Conservation (phyloP, 2,329 filamentous ascomycete species). For the Lasiodiplodia sp. region DNA sequence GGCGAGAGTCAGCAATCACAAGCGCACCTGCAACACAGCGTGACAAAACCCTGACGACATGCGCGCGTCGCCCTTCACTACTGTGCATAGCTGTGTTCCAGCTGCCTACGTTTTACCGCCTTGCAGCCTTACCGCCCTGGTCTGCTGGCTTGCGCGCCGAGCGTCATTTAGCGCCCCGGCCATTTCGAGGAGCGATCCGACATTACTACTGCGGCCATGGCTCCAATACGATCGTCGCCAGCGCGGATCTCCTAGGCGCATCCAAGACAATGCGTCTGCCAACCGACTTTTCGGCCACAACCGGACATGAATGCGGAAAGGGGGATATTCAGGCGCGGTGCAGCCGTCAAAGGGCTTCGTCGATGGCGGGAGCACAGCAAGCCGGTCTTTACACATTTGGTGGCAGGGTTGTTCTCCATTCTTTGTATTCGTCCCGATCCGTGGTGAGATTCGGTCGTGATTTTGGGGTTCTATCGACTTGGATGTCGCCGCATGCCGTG, state of each 20-base stretch:
- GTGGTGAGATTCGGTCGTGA: slow-evolving; percentile 30
- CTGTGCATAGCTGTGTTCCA: not conserved
- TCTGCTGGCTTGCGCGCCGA: not conserved
- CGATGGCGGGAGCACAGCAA: slow-evolving; percentile 17
- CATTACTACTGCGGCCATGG: slow-evolving; percentile 24
- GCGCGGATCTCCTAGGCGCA: slow-evolving; percentile 21
- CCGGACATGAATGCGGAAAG: slow-evolving; percentile 14
- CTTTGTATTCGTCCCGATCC: slow-evolving; percentile 32
- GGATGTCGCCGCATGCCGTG: slow-evolving; percentile 30
- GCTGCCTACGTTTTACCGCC: slow-evolving; percentile 15
- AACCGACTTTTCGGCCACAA: not conserved
- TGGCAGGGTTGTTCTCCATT: slow-evolving; percentile 28
- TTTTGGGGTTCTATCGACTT: slow-evolving; percentile 31
- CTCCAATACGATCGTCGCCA: slow-evolving; percentile 27
- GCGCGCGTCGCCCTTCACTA: slow-evolving; percentile 3
- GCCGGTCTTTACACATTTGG: slow-evolving; percentile 18
- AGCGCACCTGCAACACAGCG: slow-evolving; percentile 18
- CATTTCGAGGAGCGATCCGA: slow-evolving; percentile 17
- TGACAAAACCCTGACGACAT: not conserved
- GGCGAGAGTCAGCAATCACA: slow-evolving; percentile 8
- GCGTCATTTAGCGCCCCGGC: slow-evolving; percentile 13
- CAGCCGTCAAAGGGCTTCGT: not conserved
- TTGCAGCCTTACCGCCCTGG: slow-evolving; percentile 9
- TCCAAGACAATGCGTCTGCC: slow-evolving; percentile 2
- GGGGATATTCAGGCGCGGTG: slow-evolving; percentile 8